Evolutionary conservation across 768 basidiomycete species (phyloP), one percentile per base, ranked within the genome.

Genomic region (Kondoa subrosea): DNA sequence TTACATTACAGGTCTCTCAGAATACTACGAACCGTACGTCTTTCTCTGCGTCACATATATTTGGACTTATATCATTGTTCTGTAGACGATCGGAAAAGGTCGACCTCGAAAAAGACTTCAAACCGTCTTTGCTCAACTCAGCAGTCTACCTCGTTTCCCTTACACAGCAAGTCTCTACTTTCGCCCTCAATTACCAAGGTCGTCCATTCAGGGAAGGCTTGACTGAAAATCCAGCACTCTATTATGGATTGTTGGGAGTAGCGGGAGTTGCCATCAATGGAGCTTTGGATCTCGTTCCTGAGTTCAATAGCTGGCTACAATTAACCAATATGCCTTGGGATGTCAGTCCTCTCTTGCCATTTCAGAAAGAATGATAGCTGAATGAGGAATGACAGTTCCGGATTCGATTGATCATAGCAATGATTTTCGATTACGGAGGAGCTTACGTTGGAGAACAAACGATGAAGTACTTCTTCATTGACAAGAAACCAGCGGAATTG

Each of bases 131-230:
- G 61, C 81, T 99, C 68, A 99, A 97, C 80, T 93, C 92, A 1
- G 90, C 91, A 56, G 93, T 99, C 74, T 99, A 92, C 79, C 84
- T 97, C 31, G 82, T 99, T 64, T 87, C 92, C 65, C 82, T 97
- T 40, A 92, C 89, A 1, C 93, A 99, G 76, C 95, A 99, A 77
- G 93, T 99, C 1, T 97, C 93, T 4, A 97, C 95, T 0, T 97
- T 99, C 74, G 86, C 91, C 2, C 91, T 97, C 80, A 99, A 99
- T 80, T 99, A 92, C 83, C 74, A 88, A 83, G 95, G 95, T 8
- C 87, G 95, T 34, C 95, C 95, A 0, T 99, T 97, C 85, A 86
- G 95, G 34, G 95, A 99, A 78, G 91, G 91, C 40, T 96, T 99
- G 75, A 83, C 89, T 1, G 95, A 99, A 78, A 99, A 99, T 77